Evolutionary conservation across 2,329 filamentous ascomycete genomes (phyloP).

Genomic region (Sphaerulina vaccinii): DNA sequence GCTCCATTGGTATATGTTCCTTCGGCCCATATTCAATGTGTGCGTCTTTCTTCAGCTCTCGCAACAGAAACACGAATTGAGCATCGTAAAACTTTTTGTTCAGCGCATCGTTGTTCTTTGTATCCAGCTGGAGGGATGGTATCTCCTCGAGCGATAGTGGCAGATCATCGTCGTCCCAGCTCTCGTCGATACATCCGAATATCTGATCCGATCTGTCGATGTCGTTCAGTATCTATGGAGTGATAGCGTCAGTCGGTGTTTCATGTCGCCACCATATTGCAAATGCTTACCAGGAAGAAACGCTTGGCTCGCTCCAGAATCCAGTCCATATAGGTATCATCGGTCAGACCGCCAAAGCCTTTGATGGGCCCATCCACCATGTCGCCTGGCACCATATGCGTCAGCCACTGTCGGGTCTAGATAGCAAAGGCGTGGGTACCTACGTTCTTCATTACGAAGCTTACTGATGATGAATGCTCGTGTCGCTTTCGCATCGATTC

Average conservation of each 20-base stretch:
- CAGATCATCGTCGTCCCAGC: slow-evolving; percentile 74
- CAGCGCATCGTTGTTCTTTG: slow-evolving; percentile 59
- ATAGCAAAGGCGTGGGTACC: background rate
- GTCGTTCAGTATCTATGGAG: slow-evolving; percentile 58
- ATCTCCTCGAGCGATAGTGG: slow-evolving; percentile 67
- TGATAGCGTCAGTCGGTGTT: background rate
- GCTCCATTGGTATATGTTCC: slow-evolving; percentile 68
- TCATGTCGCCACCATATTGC: background rate
- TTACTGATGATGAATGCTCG: slow-evolving; percentile 65
- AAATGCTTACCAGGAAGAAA: slow-evolving; percentile 56
- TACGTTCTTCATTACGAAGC: slow-evolving; percentile 61
- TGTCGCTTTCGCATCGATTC: slow-evolving; percentile 68
- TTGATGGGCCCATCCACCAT: slow-evolving; percentile 62
- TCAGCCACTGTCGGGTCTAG: background rate
- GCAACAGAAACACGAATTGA: slow-evolving; percentile 70
- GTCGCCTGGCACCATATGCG: slow-evolving; percentile 31
- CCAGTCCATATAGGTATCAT: slow-evolving; percentile 77
- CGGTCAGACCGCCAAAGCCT: slow-evolving; percentile 67
- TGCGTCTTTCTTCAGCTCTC: slow-evolving; percentile 59
- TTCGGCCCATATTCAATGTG: slow-evolving; percentile 65
- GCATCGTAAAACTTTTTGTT: slow-evolving; percentile 68
- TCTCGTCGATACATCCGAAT: slow-evolving; percentile 71
- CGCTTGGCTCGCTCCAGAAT: slow-evolving; percentile 67
- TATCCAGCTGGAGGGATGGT: slow-evolving; percentile 60
- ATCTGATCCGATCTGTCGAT: slow-evolving; percentile 70